Evolutionary conservation across 2,329 filamentous ascomycete genomes (phyloP).

Genomic region (Hymenoscyphus fructigenus): DNA sequence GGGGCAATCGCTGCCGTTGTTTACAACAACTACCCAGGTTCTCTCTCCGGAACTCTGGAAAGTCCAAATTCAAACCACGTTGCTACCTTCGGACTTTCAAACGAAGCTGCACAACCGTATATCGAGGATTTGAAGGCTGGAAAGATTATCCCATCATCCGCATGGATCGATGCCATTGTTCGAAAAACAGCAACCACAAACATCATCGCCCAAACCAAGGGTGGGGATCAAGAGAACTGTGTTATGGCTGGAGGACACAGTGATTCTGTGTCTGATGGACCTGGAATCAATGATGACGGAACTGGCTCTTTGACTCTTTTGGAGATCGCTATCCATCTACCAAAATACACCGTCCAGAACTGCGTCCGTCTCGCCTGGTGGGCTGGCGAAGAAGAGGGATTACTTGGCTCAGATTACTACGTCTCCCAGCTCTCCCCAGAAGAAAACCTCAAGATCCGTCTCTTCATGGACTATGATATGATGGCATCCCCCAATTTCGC

Average conservation of each 20-base stretch:
- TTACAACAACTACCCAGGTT: conserved; percentile 64
- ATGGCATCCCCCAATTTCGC: conserved; percentile 63
- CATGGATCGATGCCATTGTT: conserved; percentile 60
- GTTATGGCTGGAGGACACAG: conserved; percentile 64
- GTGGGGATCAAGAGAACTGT: conserved; percentile 60
- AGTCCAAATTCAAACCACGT: conserved; percentile 58
- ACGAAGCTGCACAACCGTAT: conserved; percentile 56
- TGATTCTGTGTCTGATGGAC: conserved; percentile 60
- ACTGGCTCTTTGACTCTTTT: conserved; percentile 47
- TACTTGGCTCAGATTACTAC: conserved; percentile 62
- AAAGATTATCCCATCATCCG: conserved; percentile 46
- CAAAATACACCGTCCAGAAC: conserved; percentile 58
- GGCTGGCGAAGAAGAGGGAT: conserved; percentile 64
- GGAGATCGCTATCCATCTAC: conserved; percentile 58
- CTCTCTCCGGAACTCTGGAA: conserved; percentile 62
- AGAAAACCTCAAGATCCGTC: conserved; percentile 59
- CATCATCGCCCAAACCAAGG: conserved; percentile 59
- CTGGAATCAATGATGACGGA: conserved; percentile 43
- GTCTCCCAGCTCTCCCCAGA: conserved; percentile 50
- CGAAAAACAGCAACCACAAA: conserved; percentile 45
- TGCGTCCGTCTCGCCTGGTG: conserved; percentile 67
- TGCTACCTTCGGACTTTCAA: conserved; percentile 66
- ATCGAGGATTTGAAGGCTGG: conserved; percentile 53
- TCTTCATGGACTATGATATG: conserved; percentile 71
- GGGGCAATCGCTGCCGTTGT: conserved; percentile 71